Evolutionary conservation across 768 basidiomycete genomes (phyloP).

Genomic region (Boletellus ananas): DNA sequence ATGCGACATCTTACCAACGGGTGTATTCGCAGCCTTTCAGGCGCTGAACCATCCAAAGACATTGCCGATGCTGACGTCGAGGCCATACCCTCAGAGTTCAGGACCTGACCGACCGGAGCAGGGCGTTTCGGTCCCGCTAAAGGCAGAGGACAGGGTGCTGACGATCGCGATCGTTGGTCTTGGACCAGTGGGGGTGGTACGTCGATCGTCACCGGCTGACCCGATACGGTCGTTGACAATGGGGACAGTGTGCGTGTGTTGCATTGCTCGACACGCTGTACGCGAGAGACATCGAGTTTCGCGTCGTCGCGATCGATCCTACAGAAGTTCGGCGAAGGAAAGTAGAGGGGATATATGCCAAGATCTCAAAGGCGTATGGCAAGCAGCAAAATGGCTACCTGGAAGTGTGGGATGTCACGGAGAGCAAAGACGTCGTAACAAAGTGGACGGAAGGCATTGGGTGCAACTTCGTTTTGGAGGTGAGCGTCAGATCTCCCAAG

Average conservation of each 20-base stretch:
- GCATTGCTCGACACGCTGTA: conserved; percentile 60
- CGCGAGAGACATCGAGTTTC: conserved; percentile 42
- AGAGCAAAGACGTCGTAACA: conserved; percentile 46
- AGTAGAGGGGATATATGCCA: conserved; percentile 52
- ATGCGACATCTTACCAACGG: conserved; percentile 78
- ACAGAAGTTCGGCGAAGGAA: conserved; percentile 55
- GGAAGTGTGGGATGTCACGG: conserved; percentile 46
- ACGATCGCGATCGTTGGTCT: conserved; percentile 69
- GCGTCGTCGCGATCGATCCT: conserved; percentile 63
- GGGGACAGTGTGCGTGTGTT: conserved; percentile 52
- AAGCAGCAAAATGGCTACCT: conserved; percentile 39
- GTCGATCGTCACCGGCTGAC: conserved; percentile 8
- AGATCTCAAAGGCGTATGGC: conserved; percentile 41
- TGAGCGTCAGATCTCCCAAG: conserved; percentile 19
- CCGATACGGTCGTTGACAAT: neutral
- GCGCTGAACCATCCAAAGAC: conserved; percentile 71
- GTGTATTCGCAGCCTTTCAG: conserved; percentile 72
- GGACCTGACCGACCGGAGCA: conserved; percentile 4
- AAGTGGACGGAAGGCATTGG: conserved; percentile 56
- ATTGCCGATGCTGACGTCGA: conserved; percentile 53
- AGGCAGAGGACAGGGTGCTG: conserved; percentile 46
- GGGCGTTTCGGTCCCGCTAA: conserved; percentile 26
- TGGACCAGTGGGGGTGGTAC: conserved; percentile 72
- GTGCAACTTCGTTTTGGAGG: conserved; percentile 67
- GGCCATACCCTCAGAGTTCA: conserved; percentile 50